Evolutionary conservation across 2,329 filamentous ascomycete genomes (phyloP), one percentile per base, ranked within the genome.

Genomic region (Colletotrichum cordylinicola): DNA sequence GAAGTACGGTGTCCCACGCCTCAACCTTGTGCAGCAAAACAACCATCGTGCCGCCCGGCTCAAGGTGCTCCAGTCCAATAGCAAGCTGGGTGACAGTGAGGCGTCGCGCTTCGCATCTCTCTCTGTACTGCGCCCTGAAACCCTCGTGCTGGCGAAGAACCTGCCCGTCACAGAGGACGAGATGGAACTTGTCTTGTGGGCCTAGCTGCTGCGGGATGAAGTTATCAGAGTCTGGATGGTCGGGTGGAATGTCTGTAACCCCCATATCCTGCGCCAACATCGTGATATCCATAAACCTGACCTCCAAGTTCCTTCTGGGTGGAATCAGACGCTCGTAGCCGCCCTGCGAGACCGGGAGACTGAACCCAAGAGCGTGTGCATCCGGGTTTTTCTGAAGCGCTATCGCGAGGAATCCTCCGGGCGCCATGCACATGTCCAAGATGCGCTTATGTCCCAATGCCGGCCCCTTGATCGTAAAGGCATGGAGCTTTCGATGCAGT

Each of bases 361-460:
- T 90, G 72, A 90, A 84, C 0, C 29, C 68, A 7, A 84, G 79
- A 21, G 81, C 80, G 0, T 33, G 69, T 4, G 87, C 82, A 0
- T 64, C 39, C 1, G 81, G 85, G 65, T 87, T 88, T 13, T 78
- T 74, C 6, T 79, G 43, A 31, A 90, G 76, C 0, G 84, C 84
- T 10, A 80, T 81, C 0, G 78, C 75, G 4, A 88, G 80, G 77
- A 90, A 92, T 2, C 87, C 90, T 6, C 90, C 90, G 0, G 90
- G 90, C 0, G 90, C 90, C 83, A 89, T 87, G 80, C 90, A 91
- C 76, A 91, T 83, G 77, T 92, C 90, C 2, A 92, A 85, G 24
- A 91, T 83, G 27, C 56, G 56, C 12, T 60, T 79, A 1, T 78
- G 77, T 72, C 76, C 39, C 13, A 13, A 6, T 8, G 13, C 3